These are phyloP conservation scores for Hygrophila difformis DNA, from an alignment of 257 asterid genomes.

Conservation along the genomic window DNA sequence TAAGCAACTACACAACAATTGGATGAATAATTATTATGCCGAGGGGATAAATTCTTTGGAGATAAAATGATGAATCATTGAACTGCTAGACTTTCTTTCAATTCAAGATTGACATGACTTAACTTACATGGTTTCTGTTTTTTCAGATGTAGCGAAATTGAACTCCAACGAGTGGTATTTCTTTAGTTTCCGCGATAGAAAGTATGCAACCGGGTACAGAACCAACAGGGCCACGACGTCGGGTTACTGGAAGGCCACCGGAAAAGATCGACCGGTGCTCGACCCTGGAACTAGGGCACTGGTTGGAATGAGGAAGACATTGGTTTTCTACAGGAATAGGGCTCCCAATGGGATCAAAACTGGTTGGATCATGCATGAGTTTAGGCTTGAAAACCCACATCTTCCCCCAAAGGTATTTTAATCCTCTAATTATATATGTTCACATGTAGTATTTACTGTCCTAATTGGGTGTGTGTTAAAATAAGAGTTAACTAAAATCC, in stretches of 20 bases:
- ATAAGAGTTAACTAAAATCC: no score
- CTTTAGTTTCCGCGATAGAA: conserved; percentile 60
- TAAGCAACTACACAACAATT: no score
- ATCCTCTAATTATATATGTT: background rate
- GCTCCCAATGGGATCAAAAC: no score
- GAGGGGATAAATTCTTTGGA: no score
- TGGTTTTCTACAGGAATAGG: conserved; percentile 53
- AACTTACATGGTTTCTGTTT: no score
- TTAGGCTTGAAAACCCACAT: conserved; percentile 53
- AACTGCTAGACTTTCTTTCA: no score
- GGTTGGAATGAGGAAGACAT: conserved; percentile 63
- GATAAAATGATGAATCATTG: no score
- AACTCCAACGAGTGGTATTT: conserved; percentile 63
- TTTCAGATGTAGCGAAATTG: conserved; percentile 46
- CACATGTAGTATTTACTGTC: no score
- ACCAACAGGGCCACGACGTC: conserved; percentile 51
- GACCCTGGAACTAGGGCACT: conserved; percentile 27
- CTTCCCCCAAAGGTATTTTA: conserved; percentile 49
- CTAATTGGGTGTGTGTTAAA: no score
- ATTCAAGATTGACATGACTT: no score
- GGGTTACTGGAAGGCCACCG: conserved; percentile 73
- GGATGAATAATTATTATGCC: no score
- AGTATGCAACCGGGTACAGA: conserved; percentile 53
- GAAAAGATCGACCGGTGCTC: conserved; percentile 41
- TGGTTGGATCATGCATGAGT: conserved; percentile 74